Percentiles rank a stretch among this genome's conserved stretches.
Conservation (phyloP, 495 filamentous ascomycete genomes). For the Neurospora discreta region DNA sequence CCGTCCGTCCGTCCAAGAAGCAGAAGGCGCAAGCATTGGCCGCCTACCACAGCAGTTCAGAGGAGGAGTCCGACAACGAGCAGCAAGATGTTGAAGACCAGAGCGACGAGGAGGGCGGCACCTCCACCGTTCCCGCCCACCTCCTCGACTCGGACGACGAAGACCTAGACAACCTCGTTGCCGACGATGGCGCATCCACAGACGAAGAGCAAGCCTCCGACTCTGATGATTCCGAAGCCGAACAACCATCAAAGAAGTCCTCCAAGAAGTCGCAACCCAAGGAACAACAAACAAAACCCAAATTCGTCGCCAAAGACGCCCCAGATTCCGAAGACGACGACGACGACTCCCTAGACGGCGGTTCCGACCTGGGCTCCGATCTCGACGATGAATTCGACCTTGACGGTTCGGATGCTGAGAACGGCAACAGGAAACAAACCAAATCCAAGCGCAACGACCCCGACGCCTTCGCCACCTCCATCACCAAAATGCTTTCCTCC, state of each 20-base stretch:
- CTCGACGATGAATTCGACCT: constrained; percentile 25
- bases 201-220: constrained; percentile 24
- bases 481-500: constrained; percentile 77
- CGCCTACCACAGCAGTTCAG: constrained; percentile 65
- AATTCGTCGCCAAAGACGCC: constrained; percentile 23
- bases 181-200: constrained; percentile 30
- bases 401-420: constrained; percentile 23
- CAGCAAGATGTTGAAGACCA: not conserved
- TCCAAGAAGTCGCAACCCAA: constrained; percentile 4
- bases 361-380: not conserved
- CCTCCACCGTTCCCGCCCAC: constrained; percentile 43
- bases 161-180: constrained; percentile 35
- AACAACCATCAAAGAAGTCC: constrained; percentile 6
- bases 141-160: constrained; percentile 59
- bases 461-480: constrained; percentile 76
- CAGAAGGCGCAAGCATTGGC: constrained; percentile 48
- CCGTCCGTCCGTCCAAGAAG: constrained; percentile 50
- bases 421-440: constrained; percentile 13
- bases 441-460: constrained; percentile 81
- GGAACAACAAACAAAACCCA: constrained; percentile 12
- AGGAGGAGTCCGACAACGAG: constrained; percentile 10
- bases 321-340: constrained; percentile 19
- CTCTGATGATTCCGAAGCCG: constrained; percentile 26
- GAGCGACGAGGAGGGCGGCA: constrained; percentile 34
- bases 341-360: constrained; percentile 3